Percentiles rank a stretch among this genome's conserved stretches.
These are phyloP conservation scores for Ulvella scutata DNA, from an alignment of 139 green algal genomes.

Conservation along the genomic window DNA sequence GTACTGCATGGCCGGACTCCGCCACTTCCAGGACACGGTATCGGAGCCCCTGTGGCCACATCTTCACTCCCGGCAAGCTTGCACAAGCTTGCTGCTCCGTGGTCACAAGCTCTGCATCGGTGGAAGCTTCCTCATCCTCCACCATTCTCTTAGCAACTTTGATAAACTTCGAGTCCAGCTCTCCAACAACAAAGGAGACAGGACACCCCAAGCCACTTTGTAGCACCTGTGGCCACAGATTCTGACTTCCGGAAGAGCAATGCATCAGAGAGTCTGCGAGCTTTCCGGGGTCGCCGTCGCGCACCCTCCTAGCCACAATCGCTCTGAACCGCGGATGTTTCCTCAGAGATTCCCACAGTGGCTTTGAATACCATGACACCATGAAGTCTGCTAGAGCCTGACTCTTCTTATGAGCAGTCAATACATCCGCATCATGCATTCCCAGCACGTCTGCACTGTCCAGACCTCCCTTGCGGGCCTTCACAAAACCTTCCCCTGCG, in stretches of 20 bases:
- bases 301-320: conserved; percentile 11
- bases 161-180: conserved; percentile 50
- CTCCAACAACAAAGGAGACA: conserved; percentile 38
- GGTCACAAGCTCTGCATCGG: neutral
- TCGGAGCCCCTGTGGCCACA: neutral
- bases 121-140: neutral
- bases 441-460: too few species aligned
- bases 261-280: conserved; percentile 6
- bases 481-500: too few species aligned
- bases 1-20: conserved; percentile 31
- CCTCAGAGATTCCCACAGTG: conserved; percentile 43
- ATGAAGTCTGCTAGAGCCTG: conserved; percentile 35
- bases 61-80: too few species aligned
- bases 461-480: too few species aligned
- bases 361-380: conserved; percentile 47
- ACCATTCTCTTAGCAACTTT: conserved; percentile 24
- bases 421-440: too few species aligned
- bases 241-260: neutral
- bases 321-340: conserved; percentile 21
- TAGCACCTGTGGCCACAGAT: conserved; percentile 16
- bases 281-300: neutral
- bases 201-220: conserved; percentile 5
- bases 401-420: conserved; percentile 20
- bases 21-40: conserved; percentile 6
- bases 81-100: neutral